Base-by-base conservation (phyloP, 208 protist genomes). In the Trypanosoma avium region DNA sequence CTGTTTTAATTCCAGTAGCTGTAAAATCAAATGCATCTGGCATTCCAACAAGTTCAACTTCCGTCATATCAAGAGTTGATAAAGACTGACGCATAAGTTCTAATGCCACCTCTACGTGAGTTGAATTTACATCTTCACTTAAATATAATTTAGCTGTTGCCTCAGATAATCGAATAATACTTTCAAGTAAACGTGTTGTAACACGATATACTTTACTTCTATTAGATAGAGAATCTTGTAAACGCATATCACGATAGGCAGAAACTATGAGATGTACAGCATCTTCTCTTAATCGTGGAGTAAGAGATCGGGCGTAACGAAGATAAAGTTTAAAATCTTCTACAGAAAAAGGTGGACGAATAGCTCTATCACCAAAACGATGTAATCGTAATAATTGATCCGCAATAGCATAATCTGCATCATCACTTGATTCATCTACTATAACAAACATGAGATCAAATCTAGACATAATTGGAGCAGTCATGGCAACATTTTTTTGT, bases 371-470 rank as follows among this genome's bases (percentile, higher is more conserved):
- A 29, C 88, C 81, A 49, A 97, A 87, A 58, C 90, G 92, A 74
- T 98, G 97, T 10, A 98, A 71, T 4, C 77, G 77, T 43, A 99
- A 83, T 65, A 99, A 98, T 64, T 99, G 96, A 53, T 94, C 65
- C 0, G 98, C 99, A 64, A 99, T 99, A 36, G 91, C 88, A 46
- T 75, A 88, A 86, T 99, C 99, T 0, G 79, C 84, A n/a, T 93
- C 84, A 47, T 96, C 90, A 73, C 98, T 87, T 59, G 84, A 88
- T 72, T 99, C 96, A 70, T 99, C 99, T 0, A 99, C 78, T 36
- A 99, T 95, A 29, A 99, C 94, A 77, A 99, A 99, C 84, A 99
- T 99, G 26, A 99, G 87, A 84, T 99, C 99, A 67, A 99, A 99
- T 50, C 99, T 94, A 0, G 98, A 99, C 97, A 99, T 98, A 66